A percentile compares a stretch with the other conserved stretches of the same genome.
Conservation (phyloP, 371 early-diverging fungal genomes). For the Mortierella sp. region DNA sequence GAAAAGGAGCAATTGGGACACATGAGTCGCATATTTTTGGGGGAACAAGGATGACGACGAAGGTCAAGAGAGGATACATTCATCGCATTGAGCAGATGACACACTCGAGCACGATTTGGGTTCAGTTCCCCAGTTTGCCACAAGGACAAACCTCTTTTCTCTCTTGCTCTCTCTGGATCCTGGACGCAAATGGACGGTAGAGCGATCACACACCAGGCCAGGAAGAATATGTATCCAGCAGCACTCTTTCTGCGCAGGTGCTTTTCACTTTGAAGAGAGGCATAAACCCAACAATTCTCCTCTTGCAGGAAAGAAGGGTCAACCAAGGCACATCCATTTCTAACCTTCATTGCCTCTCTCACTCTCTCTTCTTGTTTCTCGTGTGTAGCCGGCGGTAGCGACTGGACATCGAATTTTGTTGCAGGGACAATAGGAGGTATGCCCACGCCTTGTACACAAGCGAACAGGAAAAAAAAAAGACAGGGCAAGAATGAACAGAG, state of each 20-base stretch:
- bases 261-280: not conserved
- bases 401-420: slow-evolving; percentile 65
- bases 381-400: slow-evolving; percentile 53
- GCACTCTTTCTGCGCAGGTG: slow-evolving; percentile 1
- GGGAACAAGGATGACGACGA: too few species aligned
- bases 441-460: not conserved
- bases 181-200: not conserved
- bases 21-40: not conserved
- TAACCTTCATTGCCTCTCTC: slow-evolving; percentile 15
- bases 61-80: not conserved
- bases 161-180: not conserved
- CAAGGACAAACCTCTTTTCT: not conserved
- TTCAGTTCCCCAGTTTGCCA: slow-evolving; percentile 8
- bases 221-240: not conserved
- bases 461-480: not conserved
- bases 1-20: not conserved
- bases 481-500: not conserved
- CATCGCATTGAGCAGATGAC: not conserved
- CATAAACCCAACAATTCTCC: not conserved
- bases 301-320: not conserved
- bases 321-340: not conserved
- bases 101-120: not conserved
- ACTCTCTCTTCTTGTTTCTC: slow-evolving; percentile 2
- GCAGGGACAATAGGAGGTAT: slow-evolving; percentile 74
- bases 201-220: slow-evolving; percentile 14